Base-by-base conservation (phyloP, 257 asterid species). In the Linderniella brevidens region DNA sequence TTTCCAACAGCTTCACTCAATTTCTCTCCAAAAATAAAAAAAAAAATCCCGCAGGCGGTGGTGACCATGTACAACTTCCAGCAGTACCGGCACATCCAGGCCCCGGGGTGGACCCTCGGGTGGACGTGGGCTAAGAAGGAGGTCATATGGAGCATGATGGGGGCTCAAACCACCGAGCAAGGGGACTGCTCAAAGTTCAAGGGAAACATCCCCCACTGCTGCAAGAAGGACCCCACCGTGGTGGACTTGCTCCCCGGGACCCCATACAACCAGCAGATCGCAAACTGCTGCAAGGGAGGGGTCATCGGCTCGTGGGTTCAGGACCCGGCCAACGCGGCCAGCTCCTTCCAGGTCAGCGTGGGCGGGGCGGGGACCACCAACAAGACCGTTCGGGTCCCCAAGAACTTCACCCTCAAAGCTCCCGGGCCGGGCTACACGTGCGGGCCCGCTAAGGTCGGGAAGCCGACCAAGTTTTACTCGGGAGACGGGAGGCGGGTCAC, bases 391-490 rank as follows among this genome's bases (percentile, higher is more conserved):
- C 59, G 67, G 57, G 66, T 78, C 51, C 88, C 84, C 13, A 68
- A 50, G 59, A 78, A 78, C 64, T 75, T 68, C 64, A 78, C 84
- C n/a, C 58, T 78, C 56, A 60, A 46, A 48, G 80, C 78, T 19
- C 80, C 84, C 5, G 88, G 80, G 4, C 88, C 80, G 1, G 83
- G 88, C 19, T 78, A 78, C 62, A 75, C 81, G 49, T 78, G 90
- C 48, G 78, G 81, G 35, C 90, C 78, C 0, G 84, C 76, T 37
- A 78, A 69, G 62, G 44, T 68, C 37, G 90, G 38, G 14, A 75
- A 62, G 41, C 67, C 84, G 32, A 78, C 84, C 38, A 64, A 56
- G 64, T 75, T 66, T 52, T 8, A 61, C 12, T 37, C 76, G 0
- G 49, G 19, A 38, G 90, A 72, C 54, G 76, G 84, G 39, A 66